Base-by-base conservation (phyloP, 495 filamentous ascomycete species). In the Penicillium parvum region DNA sequence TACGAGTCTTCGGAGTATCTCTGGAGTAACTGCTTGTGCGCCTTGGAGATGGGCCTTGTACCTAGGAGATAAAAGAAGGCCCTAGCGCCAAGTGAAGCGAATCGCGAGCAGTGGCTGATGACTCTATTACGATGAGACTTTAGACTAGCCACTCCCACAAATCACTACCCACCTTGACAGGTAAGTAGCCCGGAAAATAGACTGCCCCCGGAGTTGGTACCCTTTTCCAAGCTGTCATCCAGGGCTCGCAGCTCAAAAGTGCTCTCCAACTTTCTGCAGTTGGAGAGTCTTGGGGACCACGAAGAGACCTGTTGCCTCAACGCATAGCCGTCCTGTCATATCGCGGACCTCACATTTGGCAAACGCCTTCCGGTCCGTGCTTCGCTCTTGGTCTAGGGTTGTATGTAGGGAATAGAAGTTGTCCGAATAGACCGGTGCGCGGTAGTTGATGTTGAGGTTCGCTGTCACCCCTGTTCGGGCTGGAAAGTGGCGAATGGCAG, bases 341-440 rank as follows among this genome's bases (percentile, higher is more conserved):
- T 72, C 72, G 40, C 75, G 76, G 18, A 86, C 53, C 29, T 68
- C 66, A 8, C 72, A 82, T 20, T 56, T 69, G 16, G 80, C 81
- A 65, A 70, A 86, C 25, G 74, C 68, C 65, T 85, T 84, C 28
- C 77, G 77, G 45, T 83, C 77, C 12, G 73, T 71, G 65, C 75
- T 81, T 37, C 61, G 55, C 41, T 68, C 55, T 37, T 57, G 56
- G 47, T 74, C 68, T 18, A 72, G 40, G 3, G 61, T 63, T 11
- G 77, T 68, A 34, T 81, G 70, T 16, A 89, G 58, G 32, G 85
- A 66, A 54, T 87, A 88, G 51, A 83, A 87, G 12, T 70, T 58
- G 26, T 75, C 72, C 14, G 79, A 74, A 27, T 69, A 53, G 7
- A 82, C 77, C 2, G 77, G 78, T 10, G 64, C 63, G 11, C 74